phyloP scores from a whole-genome alignment of 2,329 filamentous ascomycete species.

The Neonectria punicea region DNA sequence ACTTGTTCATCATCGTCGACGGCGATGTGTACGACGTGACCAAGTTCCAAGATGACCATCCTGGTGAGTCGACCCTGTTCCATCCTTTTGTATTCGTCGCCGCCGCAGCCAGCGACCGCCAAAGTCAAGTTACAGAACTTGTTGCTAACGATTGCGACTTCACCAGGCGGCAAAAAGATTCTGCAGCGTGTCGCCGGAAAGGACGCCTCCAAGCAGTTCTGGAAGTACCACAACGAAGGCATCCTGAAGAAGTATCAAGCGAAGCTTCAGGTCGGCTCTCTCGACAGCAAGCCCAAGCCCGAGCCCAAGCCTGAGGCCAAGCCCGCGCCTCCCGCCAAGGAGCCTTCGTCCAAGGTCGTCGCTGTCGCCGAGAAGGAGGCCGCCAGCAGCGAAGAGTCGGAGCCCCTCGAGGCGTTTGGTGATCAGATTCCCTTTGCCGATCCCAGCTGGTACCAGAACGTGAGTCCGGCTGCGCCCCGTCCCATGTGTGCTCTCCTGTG shows the following conservation, averaged over 20 bases:
- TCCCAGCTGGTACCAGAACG: slow-evolving; percentile 93
- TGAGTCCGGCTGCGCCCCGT: slow-evolving; percentile 58
- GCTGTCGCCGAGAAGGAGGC: slow-evolving; percentile 57
- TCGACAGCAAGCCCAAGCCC: slow-evolving; percentile 85
- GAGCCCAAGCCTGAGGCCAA: slow-evolving; percentile 55
- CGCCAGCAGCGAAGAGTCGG: slow-evolving; percentile 60
- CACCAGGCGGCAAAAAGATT: slow-evolving; percentile 71
- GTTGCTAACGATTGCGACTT: slow-evolving; percentile 22
- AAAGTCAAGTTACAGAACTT: neutral
- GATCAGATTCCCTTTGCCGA: slow-evolving; percentile 91
- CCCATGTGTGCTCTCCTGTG: neutral
- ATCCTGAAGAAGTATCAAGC: slow-evolving; percentile 88
- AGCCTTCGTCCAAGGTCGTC: slow-evolving; percentile 50
- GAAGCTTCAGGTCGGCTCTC: slow-evolving; percentile 83
- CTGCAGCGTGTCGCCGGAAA: slow-evolving; percentile 71
- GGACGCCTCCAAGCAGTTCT: slow-evolving; percentile 74
- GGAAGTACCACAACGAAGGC: slow-evolving; percentile 84
- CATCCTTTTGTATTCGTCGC: neutral
- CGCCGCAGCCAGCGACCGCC: neutral
- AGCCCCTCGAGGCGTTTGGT: slow-evolving; percentile 86
- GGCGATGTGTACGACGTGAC: slow-evolving; percentile 97
- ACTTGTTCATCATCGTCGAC: slow-evolving; percentile 90
- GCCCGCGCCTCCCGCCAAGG: slow-evolving; percentile 43
- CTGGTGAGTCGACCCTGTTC: slow-evolving; percentile 63
- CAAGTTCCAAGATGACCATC: slow-evolving; percentile 86